Evolutionary conservation across 139 green algal species (phyloP), one percentile per base, ranked within the genome.

Genomic region (Monoraphidium neglectum): DNA sequence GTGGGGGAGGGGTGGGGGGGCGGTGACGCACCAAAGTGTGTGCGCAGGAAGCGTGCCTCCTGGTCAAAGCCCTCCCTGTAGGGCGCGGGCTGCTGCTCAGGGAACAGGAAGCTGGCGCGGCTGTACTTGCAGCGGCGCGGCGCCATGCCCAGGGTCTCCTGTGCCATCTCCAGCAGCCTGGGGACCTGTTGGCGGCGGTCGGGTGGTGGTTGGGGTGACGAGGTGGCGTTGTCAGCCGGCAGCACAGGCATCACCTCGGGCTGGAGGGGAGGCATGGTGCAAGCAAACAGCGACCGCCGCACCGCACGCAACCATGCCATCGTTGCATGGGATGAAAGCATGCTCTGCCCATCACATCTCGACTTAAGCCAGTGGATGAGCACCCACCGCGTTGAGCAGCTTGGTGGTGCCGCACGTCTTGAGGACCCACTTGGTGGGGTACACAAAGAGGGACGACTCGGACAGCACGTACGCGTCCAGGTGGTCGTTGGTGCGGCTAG

Each of bases 381-480:
- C n/a, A n/a, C n/a, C n/a, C 59, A 98, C 87, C 3, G 88, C 89
- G 70, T 86, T 78, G 47, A 99, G 89, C 49, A 99, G 90, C 65
- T 84, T 83, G 28, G 97, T 99, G 71, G 93, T 99, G 70, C 97
- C 97, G 84, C 97, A 99, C 0, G 97, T 99, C 90, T 99, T 99
- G 32, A 99, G 87, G 4, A 99, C 89, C 62, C 95, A 88, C 80
- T 89, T 95, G 70, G 73, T 82, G 3, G 93, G 87, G 79, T 96
- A 98, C n/a, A 99, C 90, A 83, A 99, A 99, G 43, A 99, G 86
- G 65, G 80, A 93, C 51, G 84, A 95, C 90, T 99, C 97, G 1
- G 91, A 97, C 53, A 99, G 89, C 33, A 99, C 95, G 76, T 99
- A 99, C 1, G 95, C 92, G 84, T 99, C 96, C 54, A 98, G 94